Evolutionary conservation across 148 eudicot species (phyloP), one percentile per base, ranked within the genome.

Genomic region (Heliosperma pusillum): DNA sequence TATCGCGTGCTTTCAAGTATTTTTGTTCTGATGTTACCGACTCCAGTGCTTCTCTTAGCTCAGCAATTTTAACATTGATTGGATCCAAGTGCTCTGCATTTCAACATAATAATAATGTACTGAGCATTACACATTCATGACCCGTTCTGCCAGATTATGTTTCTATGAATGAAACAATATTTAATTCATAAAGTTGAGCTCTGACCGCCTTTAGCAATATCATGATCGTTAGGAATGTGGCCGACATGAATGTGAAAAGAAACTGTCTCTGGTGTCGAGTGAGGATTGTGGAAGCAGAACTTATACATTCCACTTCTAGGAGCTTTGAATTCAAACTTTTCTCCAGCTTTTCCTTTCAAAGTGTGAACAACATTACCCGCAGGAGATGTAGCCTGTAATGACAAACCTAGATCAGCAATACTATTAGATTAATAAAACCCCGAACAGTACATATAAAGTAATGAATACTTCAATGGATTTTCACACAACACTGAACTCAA

Each of bases 201-300:
- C 98, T 73, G 75, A 94, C 97, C 98, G 79, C 91, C 96, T 85
- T 94, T 94, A 5, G 98, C 98, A 29, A 94, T 90, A 82, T 94
- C 76, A 74, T 91, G 93, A 71, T 91, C 89, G 62, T 58, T 86
- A 21, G 98, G 97, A 60, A 94, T 91, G 79, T 94, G 98, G 71
- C 98, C 98, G 66, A 88, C 80, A 74, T 94, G 98, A 61, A 94
- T 94, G 83, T 90, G 82, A 88, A 94, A 94, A 76, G 98, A 84
- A 68, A 94, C 96, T 9, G 96, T 82, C 83, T 94, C 98, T 1
- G 97, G 97, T 59, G 97, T 76, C 7, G 87, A 84, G 59, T 77
- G 77, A 47, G 92, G 86, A 79, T 94, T 94, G 66, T 91, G 96
- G 79, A 94, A 94, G 74, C 98, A 94, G 70, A 94, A 94, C 65